Base-by-base conservation (phyloP, 208 protist species). In the Trypanosoma cruzi region DNA sequence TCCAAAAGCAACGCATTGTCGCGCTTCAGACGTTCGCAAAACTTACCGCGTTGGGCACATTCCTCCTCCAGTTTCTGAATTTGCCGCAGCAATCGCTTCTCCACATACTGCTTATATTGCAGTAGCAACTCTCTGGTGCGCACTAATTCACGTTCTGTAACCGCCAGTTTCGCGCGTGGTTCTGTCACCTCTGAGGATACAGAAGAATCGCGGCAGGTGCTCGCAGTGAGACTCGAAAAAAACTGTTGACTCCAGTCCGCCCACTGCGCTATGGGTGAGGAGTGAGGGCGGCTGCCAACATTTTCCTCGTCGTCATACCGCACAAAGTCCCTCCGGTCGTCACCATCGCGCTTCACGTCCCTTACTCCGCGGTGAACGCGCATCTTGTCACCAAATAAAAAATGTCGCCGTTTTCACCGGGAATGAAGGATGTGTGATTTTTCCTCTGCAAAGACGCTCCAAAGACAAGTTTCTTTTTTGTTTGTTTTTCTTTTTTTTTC, bases 41-140 rank as follows among this genome's bases (percentile, higher is more conserved):
- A 29, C n/a, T 40, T 31, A 11, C 55, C 26, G 16, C 48, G 55
- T 28, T 54, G 0, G 11, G 28, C 40, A 37, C 18, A 54, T 20
- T 60, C 37, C 37, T 56, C 28, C 40, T 69, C 64, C 24, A 69
- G 24, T 44, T 63, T 36, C 57, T 55, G 7, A 49, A 73, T 64
- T 22, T 73, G 42, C 42, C 66, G 65, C 61, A 71, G n/a, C 53
- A 84, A 26, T 18, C 67, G 62, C 7, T 53, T 28, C 24, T 76
- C 75, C 14, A 80, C 80, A 66, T 79, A 75, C 8, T 46, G n/a
- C 29, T 73, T 64, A 32, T 76, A 75, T 31, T 76, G 55, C 8
- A 42, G n/a, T 0, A 79, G 68, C 5, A 73, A 16, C 24, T 32
- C 62, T 5, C 67, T 68, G 3, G 66, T 59, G 4, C 68, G 59